Evolutionary conservation across 148 eudicot species (phyloP).

Genomic region (Rhododendron simsii): DNA sequence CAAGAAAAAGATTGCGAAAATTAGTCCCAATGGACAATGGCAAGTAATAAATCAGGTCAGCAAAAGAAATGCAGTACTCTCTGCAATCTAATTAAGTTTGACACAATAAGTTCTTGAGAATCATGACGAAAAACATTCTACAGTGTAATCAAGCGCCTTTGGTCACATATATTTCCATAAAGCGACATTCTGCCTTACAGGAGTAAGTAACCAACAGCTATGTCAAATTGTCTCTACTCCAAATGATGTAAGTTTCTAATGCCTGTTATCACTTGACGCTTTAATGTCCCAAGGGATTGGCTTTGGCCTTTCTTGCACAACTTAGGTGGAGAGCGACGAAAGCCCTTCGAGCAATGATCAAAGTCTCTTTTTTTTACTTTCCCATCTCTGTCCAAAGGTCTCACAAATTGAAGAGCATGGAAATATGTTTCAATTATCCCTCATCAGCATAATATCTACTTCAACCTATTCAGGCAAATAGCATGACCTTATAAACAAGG

Average conservation of each 20-base stretch:
- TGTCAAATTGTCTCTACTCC: background rate
- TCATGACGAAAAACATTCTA: background rate
- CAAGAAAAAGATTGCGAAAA: background rate
- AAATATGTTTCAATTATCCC: conserved; percentile 7
- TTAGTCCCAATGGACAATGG: background rate
- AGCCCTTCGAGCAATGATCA: background rate
- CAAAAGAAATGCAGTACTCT: background rate
- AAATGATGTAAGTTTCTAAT: background rate
- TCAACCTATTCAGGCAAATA: background rate
- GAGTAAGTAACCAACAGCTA: background rate
- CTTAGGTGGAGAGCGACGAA: background rate
- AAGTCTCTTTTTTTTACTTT: background rate
- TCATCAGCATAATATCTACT: background rate
- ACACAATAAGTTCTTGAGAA: background rate
- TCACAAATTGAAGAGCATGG: background rate
- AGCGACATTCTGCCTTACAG: background rate
- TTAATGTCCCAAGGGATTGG: background rate
- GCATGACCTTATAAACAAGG: background rate
- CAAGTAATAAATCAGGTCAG: background rate
- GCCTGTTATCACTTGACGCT: background rate
- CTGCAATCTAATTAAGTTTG: background rate
- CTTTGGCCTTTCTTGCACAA: background rate
- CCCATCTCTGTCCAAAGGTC: background rate
- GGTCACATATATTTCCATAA: conserved; percentile 1
- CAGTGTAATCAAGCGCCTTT: background rate